phyloP scores from a whole-genome alignment of 768 basidiomycete genomes.

The Mrakia hoshinonis region DNA sequence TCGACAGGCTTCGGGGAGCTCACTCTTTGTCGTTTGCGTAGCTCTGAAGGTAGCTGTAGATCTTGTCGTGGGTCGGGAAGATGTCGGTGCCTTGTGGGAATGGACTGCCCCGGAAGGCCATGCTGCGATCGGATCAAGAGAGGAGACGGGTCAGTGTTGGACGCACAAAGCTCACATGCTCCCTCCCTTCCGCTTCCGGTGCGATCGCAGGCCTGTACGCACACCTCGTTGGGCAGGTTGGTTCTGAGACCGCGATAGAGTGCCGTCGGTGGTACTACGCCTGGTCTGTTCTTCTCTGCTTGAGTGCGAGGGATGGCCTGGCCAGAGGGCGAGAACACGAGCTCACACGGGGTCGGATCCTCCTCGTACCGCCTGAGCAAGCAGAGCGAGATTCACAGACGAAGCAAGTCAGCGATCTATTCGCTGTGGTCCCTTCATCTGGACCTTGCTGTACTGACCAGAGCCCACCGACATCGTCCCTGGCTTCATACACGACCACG shows the following conservation, averaged over 20 bases:
- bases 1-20: not conserved
- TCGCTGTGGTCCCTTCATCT: not conserved
- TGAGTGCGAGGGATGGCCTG: slow-evolving; percentile 2
- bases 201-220: not conserved
- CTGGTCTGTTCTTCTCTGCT: not conserved
- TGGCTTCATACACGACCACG: slow-evolving; percentile 19
- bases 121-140: not conserved
- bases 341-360: not conserved
- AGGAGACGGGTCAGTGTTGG: not conserved
- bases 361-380: slow-evolving; percentile 15
- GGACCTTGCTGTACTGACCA: not conserved
- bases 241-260: slow-evolving; percentile 13
- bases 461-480: slow-evolving; percentile 21
- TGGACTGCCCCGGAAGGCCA: slow-evolving; percentile 13
- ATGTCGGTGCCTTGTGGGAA: slow-evolving; percentile 1
- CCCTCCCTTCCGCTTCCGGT: no score
- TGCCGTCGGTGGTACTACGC: not conserved
- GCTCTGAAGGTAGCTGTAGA: not conserved
- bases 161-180: not conserved
- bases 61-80: slow-evolving; percentile 14
- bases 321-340: slow-evolving; percentile 4
- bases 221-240: slow-evolving; percentile 20
- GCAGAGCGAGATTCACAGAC: no score
- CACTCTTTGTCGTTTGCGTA: slow-evolving; percentile 11
- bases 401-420: not conserved